These are phyloP conservation scores for Pyrenochaeta sp. DNA, from an alignment of 2,329 filamentous ascomycete genomes.

Conservation along the genomic window DNA sequence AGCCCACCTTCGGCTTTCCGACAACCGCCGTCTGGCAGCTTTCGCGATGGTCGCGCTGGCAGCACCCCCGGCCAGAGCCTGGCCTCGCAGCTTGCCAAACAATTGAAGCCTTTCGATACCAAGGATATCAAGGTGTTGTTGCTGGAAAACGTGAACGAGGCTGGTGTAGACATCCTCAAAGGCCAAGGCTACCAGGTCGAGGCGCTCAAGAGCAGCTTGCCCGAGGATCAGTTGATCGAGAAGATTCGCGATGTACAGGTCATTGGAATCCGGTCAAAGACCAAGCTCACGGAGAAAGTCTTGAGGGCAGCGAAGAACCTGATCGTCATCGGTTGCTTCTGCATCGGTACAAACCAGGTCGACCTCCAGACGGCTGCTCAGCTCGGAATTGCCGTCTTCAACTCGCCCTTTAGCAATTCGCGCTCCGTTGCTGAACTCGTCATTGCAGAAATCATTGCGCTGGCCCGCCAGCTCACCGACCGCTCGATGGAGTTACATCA, in stretches of 20 bases:
- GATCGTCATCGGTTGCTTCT: conserved; percentile 97
- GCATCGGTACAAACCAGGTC: conserved; percentile 97
- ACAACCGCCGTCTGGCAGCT: conserved; percentile 42
- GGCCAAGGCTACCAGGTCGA: conserved; percentile 96
- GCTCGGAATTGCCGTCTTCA: conserved; percentile 95
- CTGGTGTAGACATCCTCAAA: conserved; percentile 81
- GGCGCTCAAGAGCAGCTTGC: conserved; percentile 83
- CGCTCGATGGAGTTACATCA: conserved; percentile 93
- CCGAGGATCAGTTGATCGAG: conserved; percentile 92
- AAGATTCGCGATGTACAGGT: conserved; percentile 99
- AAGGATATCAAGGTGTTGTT: conserved; percentile 96
- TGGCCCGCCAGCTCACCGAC: conserved; percentile 92
- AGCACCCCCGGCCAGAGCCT: conserved; percentile 19
- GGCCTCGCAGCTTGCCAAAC: conserved; percentile 65
- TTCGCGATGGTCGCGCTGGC: conserved; percentile 48
- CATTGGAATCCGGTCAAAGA: conserved; percentile 98
- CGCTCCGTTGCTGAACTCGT: conserved; percentile 96
- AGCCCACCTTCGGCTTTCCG: conserved; percentile 71
- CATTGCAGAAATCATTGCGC: conserved; percentile 88
- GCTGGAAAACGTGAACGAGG: conserved; percentile 94
- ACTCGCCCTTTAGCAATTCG: conserved; percentile 98
- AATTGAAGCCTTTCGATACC: conserved; percentile 92
- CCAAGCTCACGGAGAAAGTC: conserved; percentile 86
- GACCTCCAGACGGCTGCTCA: conserved; percentile 82
- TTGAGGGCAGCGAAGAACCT: conserved; percentile 90